Base-by-base conservation (phyloP, 2,329 filamentous ascomycete genomes). In the Pleochaeta shiraiana region DNA sequence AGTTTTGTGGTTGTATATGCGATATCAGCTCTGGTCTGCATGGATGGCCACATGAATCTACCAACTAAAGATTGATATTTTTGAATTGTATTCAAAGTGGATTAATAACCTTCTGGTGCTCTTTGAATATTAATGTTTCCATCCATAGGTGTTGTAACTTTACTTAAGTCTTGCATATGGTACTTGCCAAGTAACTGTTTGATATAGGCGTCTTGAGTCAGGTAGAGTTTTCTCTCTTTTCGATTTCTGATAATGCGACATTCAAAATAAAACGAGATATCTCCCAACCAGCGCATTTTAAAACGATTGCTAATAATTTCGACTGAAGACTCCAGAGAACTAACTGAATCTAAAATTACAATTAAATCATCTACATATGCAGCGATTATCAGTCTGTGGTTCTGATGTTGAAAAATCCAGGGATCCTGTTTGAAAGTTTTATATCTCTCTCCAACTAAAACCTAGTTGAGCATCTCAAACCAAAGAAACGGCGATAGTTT, bases 361-460 rank as follows among this genome's bases (percentile, higher is more conserved):
- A 63, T 39, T 26, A 63, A 63, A 24, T 63, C 60, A 63, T 63
- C 60, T 21, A 63, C 60, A n/a, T 63, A 39, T 11, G 30, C 37
- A 24, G 37, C 33, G 30, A 63, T 63, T 21, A 63, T 39, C 14
- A 63, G 33, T 16, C 30, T 45, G 12, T 26, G 33, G 16, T n/a
- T 30, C 12, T 28, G 19, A 63, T 63, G 60, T 21, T 45, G 60
- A 28, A 43, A 63, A 21, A 63, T 45, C 24, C 60, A 63, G 21
- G 60, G 33, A 30, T 43, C 60, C 14, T 39, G 37, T 14, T 14
- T 39, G 5, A 63, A 28, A n/a, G 31, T 30, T 24, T 37, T 45
- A 21, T 59, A 59, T 14, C 55, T n/a, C n/a, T n/a, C n/a, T n/a
- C n/a, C n/a, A n/a, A n/a, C 21, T 26, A 53, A 60, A 60, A 60